Base-by-base conservation (phyloP, 768 basidiomycete genomes). In the Leccinum subtestaceum region DNA sequence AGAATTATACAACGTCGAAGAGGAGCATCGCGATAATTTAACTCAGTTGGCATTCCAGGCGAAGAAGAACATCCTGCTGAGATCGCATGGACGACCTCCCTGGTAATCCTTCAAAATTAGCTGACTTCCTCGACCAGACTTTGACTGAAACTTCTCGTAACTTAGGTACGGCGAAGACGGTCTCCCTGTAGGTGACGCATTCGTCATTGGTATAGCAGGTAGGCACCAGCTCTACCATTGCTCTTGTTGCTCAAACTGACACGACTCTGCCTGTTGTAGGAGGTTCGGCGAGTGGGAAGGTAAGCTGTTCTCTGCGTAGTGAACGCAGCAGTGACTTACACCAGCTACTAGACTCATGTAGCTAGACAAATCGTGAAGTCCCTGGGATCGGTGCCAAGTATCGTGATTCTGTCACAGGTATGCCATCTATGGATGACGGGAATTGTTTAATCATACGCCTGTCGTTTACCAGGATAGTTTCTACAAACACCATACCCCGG, bases 381-480 rank as follows among this genome's bases (percentile, higher is more conserved):
- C 6, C 80, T 93, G 23, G 92, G 91, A n/a, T 89, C 85, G 1
- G 87, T 93, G 45, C 92, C 92, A 5, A 86, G 87, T 50, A 89
- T 98, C 38, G 85, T 96, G 55, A 97, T 99, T 64, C 74, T 99
- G 53, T 94, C 93, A 27, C 93, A 95, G 76, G 91, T 88, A 60
- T 38, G 74, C 15, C 56, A 10, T 49, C 45, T 38, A 46, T 38
- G 11, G 32, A 51, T 27, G 17, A 19, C 47, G 17, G 23, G n/a
- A 19, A 29, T 21, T 38, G 29, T 50, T 21, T 51, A 32, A 45
- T 43, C 17, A 40, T 29, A 23, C 5, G 25, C 36, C 12, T 25
- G 45, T 50, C 21, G 3, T 36, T 49, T 19, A 58, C 50, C 73
- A 95, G 91, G 95, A 98, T 72, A 92, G 91, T 70, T 99, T 98